Percentiles rank a stretch among this genome's conserved stretches.
These are phyloP conservation scores for Cyclostephanos tholiformis DNA, from an alignment of 108 stramenopile species.

Conservation along the genomic window DNA sequence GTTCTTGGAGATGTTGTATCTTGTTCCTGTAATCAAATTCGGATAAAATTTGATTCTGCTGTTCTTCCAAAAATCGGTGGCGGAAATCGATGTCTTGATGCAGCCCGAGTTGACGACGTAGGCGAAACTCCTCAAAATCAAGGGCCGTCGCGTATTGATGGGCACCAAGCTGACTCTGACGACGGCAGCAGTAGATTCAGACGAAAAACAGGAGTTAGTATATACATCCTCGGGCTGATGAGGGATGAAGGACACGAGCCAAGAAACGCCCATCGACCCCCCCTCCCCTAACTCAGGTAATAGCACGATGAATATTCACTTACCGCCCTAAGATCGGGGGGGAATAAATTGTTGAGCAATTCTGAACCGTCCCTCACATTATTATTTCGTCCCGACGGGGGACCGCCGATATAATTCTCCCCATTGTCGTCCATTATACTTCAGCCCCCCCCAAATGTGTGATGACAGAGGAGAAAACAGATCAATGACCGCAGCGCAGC, in stretches of 20 bases:
- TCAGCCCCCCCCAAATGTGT: not conserved
- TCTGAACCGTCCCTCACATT: constrained; percentile 12
- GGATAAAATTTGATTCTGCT: constrained; percentile 27
- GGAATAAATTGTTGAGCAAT: constrained; percentile 9
- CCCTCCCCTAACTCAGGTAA: not conserved
- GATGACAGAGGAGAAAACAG: no score
- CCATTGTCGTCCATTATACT: constrained; percentile 25
- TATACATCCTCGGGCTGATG: not conserved
- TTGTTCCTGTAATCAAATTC: constrained; percentile 34
- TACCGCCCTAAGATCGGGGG: constrained; percentile 28
- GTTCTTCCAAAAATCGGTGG: constrained; percentile 28
- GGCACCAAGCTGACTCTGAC: constrained; percentile 21
- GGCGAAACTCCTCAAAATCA: constrained; percentile 38
- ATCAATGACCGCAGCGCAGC: no score
- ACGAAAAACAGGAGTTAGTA: not conserved
- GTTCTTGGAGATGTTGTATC: constrained; percentile 3
- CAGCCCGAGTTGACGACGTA: constrained; percentile 29
- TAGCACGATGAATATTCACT: constrained; percentile 3
- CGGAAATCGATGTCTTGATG: constrained; percentile 38
- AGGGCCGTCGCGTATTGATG: constrained; percentile 30
- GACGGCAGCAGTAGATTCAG: constrained; percentile 1
- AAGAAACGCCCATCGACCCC: not conserved
- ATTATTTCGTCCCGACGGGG: constrained; percentile 14
- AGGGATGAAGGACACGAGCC: not conserved
- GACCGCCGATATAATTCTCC: constrained; percentile 5